Conservation (phyloP, 805 yeast species). For the Yamadazyma phyllophila region DNA sequence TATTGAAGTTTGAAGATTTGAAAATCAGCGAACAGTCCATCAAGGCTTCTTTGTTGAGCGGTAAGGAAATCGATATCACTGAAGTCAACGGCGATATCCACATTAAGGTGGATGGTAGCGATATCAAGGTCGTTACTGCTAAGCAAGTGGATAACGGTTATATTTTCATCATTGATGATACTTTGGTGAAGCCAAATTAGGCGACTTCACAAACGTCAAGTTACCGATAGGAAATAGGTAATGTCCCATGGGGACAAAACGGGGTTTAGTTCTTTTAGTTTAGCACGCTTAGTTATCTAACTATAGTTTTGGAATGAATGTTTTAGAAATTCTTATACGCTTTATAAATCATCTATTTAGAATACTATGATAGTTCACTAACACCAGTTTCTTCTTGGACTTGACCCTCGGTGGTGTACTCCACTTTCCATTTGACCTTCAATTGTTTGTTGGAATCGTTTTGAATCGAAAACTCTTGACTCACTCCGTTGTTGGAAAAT, state of each 20-base stretch:
- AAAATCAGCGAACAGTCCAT: slow-evolving; percentile 10
- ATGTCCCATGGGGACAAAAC: no score
- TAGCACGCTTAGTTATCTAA: neutral
- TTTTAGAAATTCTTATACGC: neutral
- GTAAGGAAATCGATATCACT: slow-evolving; percentile 18
- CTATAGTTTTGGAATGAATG: neutral
- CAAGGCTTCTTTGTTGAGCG: slow-evolving; percentile 12
- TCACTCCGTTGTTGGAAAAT: slow-evolving; percentile 46
- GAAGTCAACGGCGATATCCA: slow-evolving; percentile 7
- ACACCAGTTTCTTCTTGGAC: slow-evolving; percentile 59
- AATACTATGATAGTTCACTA: slow-evolving; percentile 14
- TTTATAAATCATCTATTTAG: neutral
- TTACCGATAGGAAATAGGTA: no score
- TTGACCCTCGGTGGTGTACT: slow-evolving; percentile 49
- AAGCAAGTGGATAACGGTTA: slow-evolving; percentile 39
- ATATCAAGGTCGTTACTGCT: slow-evolving; percentile 23
- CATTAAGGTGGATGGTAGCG: slow-evolving; percentile 7
- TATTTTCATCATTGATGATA: slow-evolving; percentile 36
- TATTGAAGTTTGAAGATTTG: slow-evolving; percentile 26
- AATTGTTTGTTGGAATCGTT: slow-evolving; percentile 37
- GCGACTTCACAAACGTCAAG: neutral
- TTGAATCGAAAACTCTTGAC: slow-evolving; percentile 48
- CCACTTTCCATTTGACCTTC: slow-evolving; percentile 75
- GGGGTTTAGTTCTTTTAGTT: no score
- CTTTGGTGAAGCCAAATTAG: slow-evolving; percentile 24